Evolutionary conservation across 179 eudicot species (phyloP), one percentile per base, ranked within the genome.

Genomic region (Camellia oleifera): DNA sequence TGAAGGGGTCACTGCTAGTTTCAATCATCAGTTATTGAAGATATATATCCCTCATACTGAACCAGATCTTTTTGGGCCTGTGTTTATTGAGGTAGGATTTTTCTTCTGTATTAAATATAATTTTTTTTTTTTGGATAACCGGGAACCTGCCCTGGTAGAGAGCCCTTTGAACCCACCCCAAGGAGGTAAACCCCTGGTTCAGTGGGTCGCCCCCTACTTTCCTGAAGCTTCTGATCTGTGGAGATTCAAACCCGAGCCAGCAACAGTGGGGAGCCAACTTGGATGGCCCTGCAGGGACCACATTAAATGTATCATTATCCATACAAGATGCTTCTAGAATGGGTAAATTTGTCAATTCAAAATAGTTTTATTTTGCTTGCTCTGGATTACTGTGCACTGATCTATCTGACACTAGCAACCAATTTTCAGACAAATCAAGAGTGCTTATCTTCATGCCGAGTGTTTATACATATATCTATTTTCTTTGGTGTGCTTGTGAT

Each of bases 41-140:
- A 91, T 96, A 85, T 74, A 77, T 82, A 89, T 94, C 74, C 96
- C 97, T 73, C 86, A 75, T 75, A 90, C 97, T 26, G 97, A 91
- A 61, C 81, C 88, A 42, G 82, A 80, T 78, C 82, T 85, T 75
- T 89, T 86, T 79, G 98, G 99, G 48, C 99, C 99, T 66, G 99
- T 94, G 66, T 96, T 96, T 77, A 80, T 96, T 75, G 99, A 96
- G 99, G 99, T 94, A 75, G 54, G 88, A 61, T 58, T 61, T 67
- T 44, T 7, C 46, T 80, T 50, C 0, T 26, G 2, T 6, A 61
- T 52, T 8, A 52, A 4, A 40, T 26, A 62, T 53, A 14, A 44
- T 32, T 15, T 75, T 18, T 54, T 23, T 44, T 60, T 66, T 63
- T 68, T 7, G 50, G 40, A 32, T 32, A 32, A 32, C 40, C 40